These are phyloP conservation scores for Candida taoyuanica DNA, from an alignment of 805 yeast genomes.

Conservation along the genomic window DNA sequence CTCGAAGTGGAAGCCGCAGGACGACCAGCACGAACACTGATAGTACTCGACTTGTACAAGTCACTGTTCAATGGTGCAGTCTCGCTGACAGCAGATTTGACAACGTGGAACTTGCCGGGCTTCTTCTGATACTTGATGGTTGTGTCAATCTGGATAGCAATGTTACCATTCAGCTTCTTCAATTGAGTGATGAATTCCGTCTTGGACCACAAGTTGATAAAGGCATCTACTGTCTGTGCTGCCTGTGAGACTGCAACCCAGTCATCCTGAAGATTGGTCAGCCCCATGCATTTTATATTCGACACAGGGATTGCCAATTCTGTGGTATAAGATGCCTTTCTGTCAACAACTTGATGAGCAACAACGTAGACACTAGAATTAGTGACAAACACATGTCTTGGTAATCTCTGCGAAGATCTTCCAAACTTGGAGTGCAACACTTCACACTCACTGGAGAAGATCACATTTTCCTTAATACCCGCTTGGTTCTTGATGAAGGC, in stretches of 20 bases:
- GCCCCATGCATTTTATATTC: constrained; percentile 54
- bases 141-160: constrained; percentile 63
- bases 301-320: constrained; percentile 62
- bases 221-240: constrained; percentile 59
- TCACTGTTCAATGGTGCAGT: constrained; percentile 68
- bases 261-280: constrained; percentile 82
- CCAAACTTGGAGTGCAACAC: constrained; percentile 83
- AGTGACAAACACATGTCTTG: constrained; percentile 70
- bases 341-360: constrained; percentile 66
- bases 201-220: constrained; percentile 77
- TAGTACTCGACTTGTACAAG: constrained; percentile 81
- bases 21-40: constrained; percentile 73
- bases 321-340: constrained; percentile 50
- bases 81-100: constrained; percentile 61
- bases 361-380: constrained; percentile 58
- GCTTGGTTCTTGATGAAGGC: constrained; percentile 64
- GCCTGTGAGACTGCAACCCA: constrained; percentile 66
- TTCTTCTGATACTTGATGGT: constrained; percentile 83
- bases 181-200: constrained; percentile 82
- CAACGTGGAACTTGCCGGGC: constrained; percentile 71
- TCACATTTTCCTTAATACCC: constrained; percentile 64
- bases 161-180: constrained; percentile 52
- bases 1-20: constrained; percentile 70
- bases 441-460: constrained; percentile 81
- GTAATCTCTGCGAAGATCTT: constrained; percentile 76